A percentile compares a stretch with the other conserved stretches of the same genome.
phyloP scores from a whole-genome alignment of 2,329 filamentous ascomycete genomes.

The Aspergillus sp. region DNA sequence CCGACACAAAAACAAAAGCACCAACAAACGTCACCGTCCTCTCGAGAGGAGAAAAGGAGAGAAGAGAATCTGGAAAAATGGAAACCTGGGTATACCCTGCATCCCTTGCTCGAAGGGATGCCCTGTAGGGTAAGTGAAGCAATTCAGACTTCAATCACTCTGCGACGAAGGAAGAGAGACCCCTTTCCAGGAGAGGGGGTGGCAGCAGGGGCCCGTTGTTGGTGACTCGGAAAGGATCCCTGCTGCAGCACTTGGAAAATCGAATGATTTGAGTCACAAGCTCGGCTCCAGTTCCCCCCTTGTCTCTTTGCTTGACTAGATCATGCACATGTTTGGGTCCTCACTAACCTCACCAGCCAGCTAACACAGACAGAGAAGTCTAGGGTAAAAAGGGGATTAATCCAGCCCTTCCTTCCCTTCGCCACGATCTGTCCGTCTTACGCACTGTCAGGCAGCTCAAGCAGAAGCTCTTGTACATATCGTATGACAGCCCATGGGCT shows the following conservation, averaged over 20 bases:
- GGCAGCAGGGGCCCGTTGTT: neutral
- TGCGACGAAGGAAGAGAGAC: neutral
- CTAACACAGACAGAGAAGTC: neutral
- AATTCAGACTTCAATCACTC: neutral
- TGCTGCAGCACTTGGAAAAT: neutral
- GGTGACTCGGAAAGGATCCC: neutral
- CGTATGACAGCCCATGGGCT: neutral
- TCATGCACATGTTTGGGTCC: too few species aligned
- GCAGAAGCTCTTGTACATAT: neutral
- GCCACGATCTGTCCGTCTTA: constrained; percentile 12
- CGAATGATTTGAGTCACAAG: neutral
- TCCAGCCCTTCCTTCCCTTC: neutral
- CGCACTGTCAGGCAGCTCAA: neutral
- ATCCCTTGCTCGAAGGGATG: constrained; percentile 16
- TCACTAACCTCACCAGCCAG: too few species aligned
- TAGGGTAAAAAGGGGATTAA: neutral
- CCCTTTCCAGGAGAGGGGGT: neutral
- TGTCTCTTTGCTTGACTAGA: too few species aligned
- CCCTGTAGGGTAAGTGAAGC: neutral
- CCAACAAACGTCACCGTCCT: neutral
- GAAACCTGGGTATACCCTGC: neutral
- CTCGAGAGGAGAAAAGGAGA: neutral
- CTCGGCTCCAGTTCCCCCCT: neutral
- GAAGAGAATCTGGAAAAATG: neutral
- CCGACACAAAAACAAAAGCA: neutral